These are phyloP conservation scores for Silene coronaria DNA, from an alignment of 179 eudicot genomes.

Conservation along the genomic window DNA sequence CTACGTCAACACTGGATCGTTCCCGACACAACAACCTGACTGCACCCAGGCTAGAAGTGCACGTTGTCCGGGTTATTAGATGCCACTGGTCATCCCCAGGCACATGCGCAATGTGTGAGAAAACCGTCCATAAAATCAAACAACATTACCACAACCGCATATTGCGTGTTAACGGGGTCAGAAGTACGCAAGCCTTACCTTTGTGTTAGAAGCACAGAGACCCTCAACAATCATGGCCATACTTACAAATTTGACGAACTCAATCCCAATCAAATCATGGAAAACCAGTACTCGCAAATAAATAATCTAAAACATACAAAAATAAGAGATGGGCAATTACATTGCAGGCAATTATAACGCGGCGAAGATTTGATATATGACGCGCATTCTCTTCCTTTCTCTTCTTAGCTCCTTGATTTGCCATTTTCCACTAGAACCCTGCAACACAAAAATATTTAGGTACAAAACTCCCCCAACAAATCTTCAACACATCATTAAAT, in stretches of 20 bases:
- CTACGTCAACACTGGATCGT: neutral
- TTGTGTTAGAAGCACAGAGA: neutral
- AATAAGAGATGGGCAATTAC: conserved; percentile 22
- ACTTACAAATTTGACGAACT: neutral
- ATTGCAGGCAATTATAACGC: conserved; percentile 56
- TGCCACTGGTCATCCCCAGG: neutral
- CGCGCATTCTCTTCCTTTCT: conserved; percentile 78
- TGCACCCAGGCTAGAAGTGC: neutral
- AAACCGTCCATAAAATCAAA: neutral
- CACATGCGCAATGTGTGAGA: neutral
- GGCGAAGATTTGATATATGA: conserved; percentile 63
- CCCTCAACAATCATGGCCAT: neutral
- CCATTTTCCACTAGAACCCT: conserved; percentile 28
- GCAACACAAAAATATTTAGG: neutral
- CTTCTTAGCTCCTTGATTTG: conserved; percentile 82
- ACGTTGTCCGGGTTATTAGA: neutral
- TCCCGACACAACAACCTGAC: neutral
- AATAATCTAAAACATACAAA: neutral
- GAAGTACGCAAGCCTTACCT: neutral
- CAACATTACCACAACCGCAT: neutral
- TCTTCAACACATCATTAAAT: neutral
- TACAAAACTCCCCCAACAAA: neutral
- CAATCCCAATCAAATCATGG: neutral
- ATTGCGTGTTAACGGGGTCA: too few species aligned
- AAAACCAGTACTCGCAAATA: neutral